Evolutionary conservation across 192 early-diverging fungal genomes (phyloP).

Genomic region (Chytriomyces confervae): DNA sequence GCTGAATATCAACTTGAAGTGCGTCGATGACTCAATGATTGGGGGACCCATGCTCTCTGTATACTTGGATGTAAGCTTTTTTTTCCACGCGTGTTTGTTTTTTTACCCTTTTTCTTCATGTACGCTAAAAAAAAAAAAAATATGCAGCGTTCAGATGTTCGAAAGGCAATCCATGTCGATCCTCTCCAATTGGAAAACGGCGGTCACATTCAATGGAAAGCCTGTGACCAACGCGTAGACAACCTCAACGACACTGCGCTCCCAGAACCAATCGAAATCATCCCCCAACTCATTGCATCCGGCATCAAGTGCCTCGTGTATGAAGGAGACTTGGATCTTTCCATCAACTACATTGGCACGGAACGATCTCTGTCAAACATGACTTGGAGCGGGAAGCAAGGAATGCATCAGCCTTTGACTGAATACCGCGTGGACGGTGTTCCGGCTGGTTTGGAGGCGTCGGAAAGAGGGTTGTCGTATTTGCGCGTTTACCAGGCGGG

Average conservation of each 20-base stretch:
- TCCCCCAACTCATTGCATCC: neutral
- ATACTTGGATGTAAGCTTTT: constrained; percentile 9
- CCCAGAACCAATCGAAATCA: constrained; percentile 4
- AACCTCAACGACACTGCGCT: constrained; percentile 3
- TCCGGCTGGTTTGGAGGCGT: neutral
- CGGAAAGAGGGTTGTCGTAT: neutral
- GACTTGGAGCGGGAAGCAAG: constrained; percentile 31
- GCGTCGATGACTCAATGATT: constrained; percentile 6
- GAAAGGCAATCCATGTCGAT: constrained; percentile 14
- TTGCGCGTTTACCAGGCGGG: neutral
- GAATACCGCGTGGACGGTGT: neutral
- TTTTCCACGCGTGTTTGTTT: neutral
- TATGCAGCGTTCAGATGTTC: neutral
- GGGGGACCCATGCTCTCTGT: constrained; percentile 7
- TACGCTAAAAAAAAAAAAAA: neutral
- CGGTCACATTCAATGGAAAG: constrained; percentile 16
- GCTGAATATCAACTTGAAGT: constrained; percentile 13
- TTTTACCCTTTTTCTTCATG: neutral
- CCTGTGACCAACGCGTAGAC: constrained; percentile 19
- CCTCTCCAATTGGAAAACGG: constrained; percentile 9
- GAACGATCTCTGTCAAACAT: constrained; percentile 62
- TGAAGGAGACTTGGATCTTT: constrained; percentile 17
- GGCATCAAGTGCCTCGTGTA: constrained; percentile 9
- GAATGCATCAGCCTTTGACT: neutral
- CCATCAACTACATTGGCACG: constrained; percentile 5